Conservation (phyloP, 1,284 basidiomycete genomes). For the Pholiota adiposa region DNA sequence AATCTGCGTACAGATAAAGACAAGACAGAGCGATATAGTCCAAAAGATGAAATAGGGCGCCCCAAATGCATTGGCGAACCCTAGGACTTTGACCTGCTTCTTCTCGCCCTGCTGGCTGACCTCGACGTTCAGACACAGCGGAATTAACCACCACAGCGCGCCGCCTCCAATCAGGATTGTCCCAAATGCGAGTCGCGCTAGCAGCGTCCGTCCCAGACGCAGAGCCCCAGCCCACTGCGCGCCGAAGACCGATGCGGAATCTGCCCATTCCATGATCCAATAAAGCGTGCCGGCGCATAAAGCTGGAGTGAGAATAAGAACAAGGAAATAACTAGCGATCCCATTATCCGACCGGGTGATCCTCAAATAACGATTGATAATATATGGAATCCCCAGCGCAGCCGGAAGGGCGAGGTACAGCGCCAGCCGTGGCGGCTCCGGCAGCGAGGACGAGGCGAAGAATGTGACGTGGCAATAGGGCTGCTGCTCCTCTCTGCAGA, state of each 20-base stretch:
- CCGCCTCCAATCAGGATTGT: conserved; percentile 57
- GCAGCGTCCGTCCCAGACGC: conserved; percentile 57
- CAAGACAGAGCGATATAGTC: conserved; percentile 63
- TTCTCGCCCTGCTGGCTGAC: conserved; percentile 32
- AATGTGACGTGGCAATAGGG: conserved; percentile 89
- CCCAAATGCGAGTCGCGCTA: conserved; percentile 64
- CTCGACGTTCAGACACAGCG: conserved; percentile 73
- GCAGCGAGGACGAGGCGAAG: conserved; percentile 72
- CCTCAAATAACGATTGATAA: conserved; percentile 61
- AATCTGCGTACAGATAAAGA: conserved; percentile 77
- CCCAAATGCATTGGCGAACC: conserved; percentile 91
- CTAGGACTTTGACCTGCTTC: conserved; percentile 68
- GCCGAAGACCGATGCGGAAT: conserved; percentile 54
- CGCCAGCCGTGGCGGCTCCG: conserved; percentile 63
- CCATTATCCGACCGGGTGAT: conserved; percentile 80
- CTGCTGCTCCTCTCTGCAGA: conserved; percentile 95
- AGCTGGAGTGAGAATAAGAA: conserved; percentile 57
- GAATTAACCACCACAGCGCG: conserved; percentile 70
- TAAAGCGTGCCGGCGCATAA: conserved; percentile 64
- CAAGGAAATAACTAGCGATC: conserved; percentile 67
- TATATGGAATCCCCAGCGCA: conserved; percentile 61
- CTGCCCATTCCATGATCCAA: conserved; percentile 84
- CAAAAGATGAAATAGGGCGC: conserved; percentile 87
- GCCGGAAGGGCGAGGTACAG: conserved; percentile 59
- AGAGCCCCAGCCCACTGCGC: conserved; percentile 45